These are phyloP conservation scores for Alternaria sp. DNA, from an alignment of 2,329 filamentous ascomycete genomes.

Conservation along the genomic window DNA sequence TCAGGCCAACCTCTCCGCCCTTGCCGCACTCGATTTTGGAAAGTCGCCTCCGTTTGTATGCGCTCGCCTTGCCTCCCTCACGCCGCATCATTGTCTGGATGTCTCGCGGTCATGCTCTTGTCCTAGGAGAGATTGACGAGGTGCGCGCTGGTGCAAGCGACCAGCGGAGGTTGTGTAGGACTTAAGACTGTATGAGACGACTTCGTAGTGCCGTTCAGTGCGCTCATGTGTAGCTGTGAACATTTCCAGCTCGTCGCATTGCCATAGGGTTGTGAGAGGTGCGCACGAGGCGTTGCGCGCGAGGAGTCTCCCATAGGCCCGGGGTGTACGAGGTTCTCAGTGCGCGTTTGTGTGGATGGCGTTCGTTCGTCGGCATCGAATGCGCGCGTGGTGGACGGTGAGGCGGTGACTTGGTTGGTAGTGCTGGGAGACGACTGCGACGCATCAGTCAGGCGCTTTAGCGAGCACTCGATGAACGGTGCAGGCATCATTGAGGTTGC, in stretches of 20 bases:
- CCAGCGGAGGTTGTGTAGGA: too few species aligned
- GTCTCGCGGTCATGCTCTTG: background rate
- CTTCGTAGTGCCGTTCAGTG: too few species aligned
- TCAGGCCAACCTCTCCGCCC: background rate
- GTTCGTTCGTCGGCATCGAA: background rate
- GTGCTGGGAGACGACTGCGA: background rate
- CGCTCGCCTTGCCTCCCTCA: background rate
- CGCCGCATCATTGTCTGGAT: background rate
- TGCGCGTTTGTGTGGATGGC: background rate
- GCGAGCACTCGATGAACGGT: background rate
- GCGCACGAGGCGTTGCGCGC: too few species aligned
- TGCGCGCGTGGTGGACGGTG: background rate
- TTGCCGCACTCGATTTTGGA: background rate
- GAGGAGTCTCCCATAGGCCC: too few species aligned
- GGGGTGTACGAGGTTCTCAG: too few species aligned
- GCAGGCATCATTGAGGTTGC: background rate
- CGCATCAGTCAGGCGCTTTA: background rate
- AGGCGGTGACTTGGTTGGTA: too few species aligned
- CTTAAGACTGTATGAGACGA: background rate
- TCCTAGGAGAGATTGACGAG: accelerated
- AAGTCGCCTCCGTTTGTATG: background rate
- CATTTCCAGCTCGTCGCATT: too few species aligned
- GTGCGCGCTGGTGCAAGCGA: background rate
- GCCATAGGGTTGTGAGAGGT: too few species aligned
- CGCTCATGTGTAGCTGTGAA: too few species aligned